A percentile compares a stretch with the other conserved stretches of the same genome.
These are phyloP conservation scores for Pharus latifolius DNA, from an alignment of 176 grass and related monocot species.

Conservation along the genomic window DNA sequence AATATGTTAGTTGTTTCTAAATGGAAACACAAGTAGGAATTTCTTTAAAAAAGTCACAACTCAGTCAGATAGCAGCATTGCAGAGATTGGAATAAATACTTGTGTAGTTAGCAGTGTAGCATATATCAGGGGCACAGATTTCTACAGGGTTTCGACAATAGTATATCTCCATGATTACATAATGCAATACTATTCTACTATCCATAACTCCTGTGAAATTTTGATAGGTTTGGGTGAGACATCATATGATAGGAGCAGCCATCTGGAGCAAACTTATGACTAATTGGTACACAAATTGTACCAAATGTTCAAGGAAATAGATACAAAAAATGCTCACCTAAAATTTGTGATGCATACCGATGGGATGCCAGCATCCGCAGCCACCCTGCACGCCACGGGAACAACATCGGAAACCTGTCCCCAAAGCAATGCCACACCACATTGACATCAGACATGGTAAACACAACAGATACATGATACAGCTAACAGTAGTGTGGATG, in stretches of 20 bases:
- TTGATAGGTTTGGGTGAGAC: neutral
- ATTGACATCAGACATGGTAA: neutral
- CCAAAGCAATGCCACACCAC: neutral
- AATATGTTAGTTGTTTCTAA: neutral
- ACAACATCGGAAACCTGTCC: conserved; percentile 77
- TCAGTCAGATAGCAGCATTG: neutral
- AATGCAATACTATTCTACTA: neutral
- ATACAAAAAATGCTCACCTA: conserved; percentile 31
- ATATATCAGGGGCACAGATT: neutral
- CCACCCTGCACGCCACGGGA: conserved; percentile 68
- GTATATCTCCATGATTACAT: too few species aligned
- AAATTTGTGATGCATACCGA: conserved; percentile 84
- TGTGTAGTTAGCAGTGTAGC: neutral
- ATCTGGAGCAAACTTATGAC: neutral
- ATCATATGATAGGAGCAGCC: neutral
- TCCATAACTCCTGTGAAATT: neutral
- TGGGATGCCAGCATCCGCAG: conserved; percentile 46
- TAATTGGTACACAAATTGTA: too few species aligned
- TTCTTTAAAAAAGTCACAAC: neutral
- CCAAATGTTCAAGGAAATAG: neutral
- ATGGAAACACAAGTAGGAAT: neutral
- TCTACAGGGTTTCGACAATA: neutral
- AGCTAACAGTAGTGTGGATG: neutral
- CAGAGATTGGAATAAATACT: neutral
- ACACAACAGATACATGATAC: neutral